Base-by-base conservation (phyloP, 169 alveolate species). In the Babesia caballi region DNA sequence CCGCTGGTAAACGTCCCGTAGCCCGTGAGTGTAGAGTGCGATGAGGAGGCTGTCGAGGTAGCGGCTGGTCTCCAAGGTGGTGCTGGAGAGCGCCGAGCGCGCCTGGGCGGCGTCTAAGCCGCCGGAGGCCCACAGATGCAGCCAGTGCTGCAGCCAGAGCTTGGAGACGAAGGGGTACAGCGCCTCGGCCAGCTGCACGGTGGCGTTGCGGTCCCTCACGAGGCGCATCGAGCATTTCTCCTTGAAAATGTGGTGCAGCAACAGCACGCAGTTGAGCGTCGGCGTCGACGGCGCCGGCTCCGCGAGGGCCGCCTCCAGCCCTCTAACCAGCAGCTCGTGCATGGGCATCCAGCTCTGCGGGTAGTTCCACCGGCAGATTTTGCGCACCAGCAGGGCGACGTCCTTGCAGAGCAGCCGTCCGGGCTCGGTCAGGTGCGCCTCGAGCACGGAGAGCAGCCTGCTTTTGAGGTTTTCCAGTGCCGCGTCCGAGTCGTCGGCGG, bases 121-220 rank as follows among this genome's bases (percentile, higher is more conserved):
- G 25, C 76, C 70, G n/a, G 44, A 40, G 14, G 47, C 65, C 82
- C 83, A 70, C 17, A 60, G 58, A 5, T 36, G 47, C 38, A 78
- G 49, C 69, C 66, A 78, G 27, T 78, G 76, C 33, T n/a, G 33
- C 17, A 70, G n/a, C 87, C 87, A 78, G 19, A 78, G 57, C 36
- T 69, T 78, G 23, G 83, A 57, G 0, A 78, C 66, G 17, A 32
- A 57, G 17, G 82, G 87, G 23, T 40, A 78, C 51, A 63, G 46
- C 35, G 44, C 66, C 33, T 63, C 71, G 4, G 83, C 74, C 35
- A 78, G 8, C 4, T 68, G 54, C 15, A 15, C 40, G 7, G 75
- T 69, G 19, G 40, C 44, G 41, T 53, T 63, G 17, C 87, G 25
- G 47, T 68, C 82, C 33, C 68, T 69, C 52, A 36, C 23, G 19